Percentiles rank a stretch among this genome's conserved stretches.
Evolutionary conservation across 345 rosid genomes (phyloP).

Genomic region (Noccaea caerulescens): DNA sequence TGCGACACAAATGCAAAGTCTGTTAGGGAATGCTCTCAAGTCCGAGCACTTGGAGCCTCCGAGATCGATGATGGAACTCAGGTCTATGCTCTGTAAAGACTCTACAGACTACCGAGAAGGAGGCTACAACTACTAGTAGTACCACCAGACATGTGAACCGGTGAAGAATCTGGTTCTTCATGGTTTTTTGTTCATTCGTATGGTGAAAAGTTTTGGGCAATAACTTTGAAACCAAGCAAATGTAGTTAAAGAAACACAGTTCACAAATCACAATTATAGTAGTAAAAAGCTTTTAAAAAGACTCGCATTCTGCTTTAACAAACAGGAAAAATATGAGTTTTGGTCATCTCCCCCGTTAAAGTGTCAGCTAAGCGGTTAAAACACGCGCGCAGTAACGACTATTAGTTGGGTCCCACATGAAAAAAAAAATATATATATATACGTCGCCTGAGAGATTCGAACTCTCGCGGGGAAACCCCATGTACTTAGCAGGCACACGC

Average conservation of each 20-base stretch:
- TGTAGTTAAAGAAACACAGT: background rate
- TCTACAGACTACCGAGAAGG: slow-evolving; percentile 55
- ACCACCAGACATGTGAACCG: background rate
- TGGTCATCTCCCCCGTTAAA: background rate
- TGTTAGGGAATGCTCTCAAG: slow-evolving; percentile 79
- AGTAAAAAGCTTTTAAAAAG: background rate
- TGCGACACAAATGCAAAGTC: slow-evolving; percentile 80
- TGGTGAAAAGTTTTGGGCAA: background rate
- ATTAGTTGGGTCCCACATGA: background rate
- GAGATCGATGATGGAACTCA: slow-evolving; percentile 78
- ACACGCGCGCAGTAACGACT: background rate
- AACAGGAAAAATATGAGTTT: background rate
- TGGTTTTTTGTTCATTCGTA: slow-evolving; percentile 17
- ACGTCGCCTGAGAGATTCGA: slow-evolving; percentile 84
- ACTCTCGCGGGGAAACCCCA: slow-evolving; percentile 74
- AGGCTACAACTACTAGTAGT: slow-evolving; percentile 47
- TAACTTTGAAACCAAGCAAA: slow-evolving; percentile 4
- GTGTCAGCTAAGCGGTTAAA: background rate
- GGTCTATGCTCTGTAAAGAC: slow-evolving; percentile 87
- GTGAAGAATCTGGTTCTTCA: slow-evolving; percentile 25
- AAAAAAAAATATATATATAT: background rate
- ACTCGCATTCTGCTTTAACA: background rate
- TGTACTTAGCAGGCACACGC: slow-evolving; percentile 71
- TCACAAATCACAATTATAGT: background rate
- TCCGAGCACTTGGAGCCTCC: slow-evolving; percentile 85